Percentiles rank a stretch among this genome's conserved stretches.
Evolutionary conservation across 2,329 filamentous ascomycete species (phyloP).

Genomic region (Colletotrichum scovillei): DNA sequence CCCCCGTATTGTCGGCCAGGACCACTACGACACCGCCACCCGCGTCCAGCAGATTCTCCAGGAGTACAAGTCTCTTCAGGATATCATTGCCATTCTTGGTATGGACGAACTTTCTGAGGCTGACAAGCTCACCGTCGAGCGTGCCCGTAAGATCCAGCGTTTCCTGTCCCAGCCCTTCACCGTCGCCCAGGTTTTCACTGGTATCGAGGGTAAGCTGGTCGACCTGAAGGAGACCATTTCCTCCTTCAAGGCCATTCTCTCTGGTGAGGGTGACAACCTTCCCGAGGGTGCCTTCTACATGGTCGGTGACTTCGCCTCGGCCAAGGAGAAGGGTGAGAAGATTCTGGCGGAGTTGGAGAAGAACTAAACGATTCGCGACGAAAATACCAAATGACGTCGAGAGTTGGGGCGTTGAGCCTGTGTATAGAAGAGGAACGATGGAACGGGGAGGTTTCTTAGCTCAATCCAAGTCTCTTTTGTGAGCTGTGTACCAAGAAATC

Average conservation of each 20-base stretch:
- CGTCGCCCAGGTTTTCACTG: conserved; percentile 84
- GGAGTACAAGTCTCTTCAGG: conserved; percentile 99
- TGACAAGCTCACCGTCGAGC: conserved; percentile 99
- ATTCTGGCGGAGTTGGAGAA: conserved; percentile 94
- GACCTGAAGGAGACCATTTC: conserved; percentile 98
- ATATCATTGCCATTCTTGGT: conserved; percentile 99
- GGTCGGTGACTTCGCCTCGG: conserved; percentile 95
- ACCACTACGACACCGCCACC: conserved; percentile 96
- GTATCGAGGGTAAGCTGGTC: conserved; percentile 96
- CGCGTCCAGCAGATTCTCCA: conserved; percentile 99
- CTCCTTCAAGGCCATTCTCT: conserved; percentile 97
- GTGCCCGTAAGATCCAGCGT: conserved; percentile 99
- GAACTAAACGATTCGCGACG: conserved; percentile 35
- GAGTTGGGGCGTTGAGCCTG: conserved; percentile 62
- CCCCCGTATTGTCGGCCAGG: conserved; percentile 96
- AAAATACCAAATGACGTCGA: conserved; percentile 36
- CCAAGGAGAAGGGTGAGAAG: conserved; percentile 98
- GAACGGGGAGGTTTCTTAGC: conserved; percentile 61
- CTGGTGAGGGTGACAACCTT: conserved; percentile 93
- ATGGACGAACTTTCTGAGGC: conserved; percentile 99
- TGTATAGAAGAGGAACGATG: conserved; percentile 70
- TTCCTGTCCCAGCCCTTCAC: conserved; percentile 99
- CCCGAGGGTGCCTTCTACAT: conserved; percentile 97
- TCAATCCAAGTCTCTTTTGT: conserved; percentile 69
- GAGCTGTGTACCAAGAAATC: conserved; percentile 72